These are phyloP conservation scores for Populus hybrid DNA, from an alignment of 441 rosid genomes.

Conservation along the genomic window DNA sequence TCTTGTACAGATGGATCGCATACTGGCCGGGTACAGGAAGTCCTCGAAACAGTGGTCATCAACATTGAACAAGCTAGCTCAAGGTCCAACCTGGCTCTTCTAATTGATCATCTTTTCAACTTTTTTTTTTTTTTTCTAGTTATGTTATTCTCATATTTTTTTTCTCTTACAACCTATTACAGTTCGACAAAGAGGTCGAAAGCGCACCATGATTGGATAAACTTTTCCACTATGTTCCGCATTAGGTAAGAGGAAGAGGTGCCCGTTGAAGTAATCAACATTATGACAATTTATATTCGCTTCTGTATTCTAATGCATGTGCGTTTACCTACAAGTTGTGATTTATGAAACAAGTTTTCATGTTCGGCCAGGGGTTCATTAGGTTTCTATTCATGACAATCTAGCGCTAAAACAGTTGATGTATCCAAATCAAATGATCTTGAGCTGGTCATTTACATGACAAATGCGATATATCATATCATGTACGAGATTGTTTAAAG, in stretches of 20 bases:
- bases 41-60: slow-evolving; percentile 98
- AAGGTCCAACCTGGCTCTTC: slow-evolving; percentile 40
- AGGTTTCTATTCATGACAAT: too few species aligned
- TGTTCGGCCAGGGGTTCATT: too few species aligned
- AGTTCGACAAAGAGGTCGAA: slow-evolving; percentile 90
- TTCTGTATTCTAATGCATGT: not conserved
- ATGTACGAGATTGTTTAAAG: not conserved
- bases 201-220: slow-evolving; percentile 91
- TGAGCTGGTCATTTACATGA: not conserved
- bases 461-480: not conserved
- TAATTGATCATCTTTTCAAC: not conserved
- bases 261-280: not conserved
- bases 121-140: not conserved
- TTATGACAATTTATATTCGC: not conserved
- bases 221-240: slow-evolving; percentile 7
- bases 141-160: not conserved
- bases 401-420: too few species aligned
- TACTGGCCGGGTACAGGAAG: slow-evolving; percentile 74
- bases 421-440: not conserved
- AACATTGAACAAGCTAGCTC: slow-evolving; percentile 86
- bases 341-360: not conserved
- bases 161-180: slow-evolving; percentile 19
- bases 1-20: slow-evolving; percentile 65
- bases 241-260: slow-evolving; percentile 6
- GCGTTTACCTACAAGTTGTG: not conserved